Evolutionary conservation across 768 basidiomycete species (phyloP).

Genomic region (Panellus pusillus): DNA sequence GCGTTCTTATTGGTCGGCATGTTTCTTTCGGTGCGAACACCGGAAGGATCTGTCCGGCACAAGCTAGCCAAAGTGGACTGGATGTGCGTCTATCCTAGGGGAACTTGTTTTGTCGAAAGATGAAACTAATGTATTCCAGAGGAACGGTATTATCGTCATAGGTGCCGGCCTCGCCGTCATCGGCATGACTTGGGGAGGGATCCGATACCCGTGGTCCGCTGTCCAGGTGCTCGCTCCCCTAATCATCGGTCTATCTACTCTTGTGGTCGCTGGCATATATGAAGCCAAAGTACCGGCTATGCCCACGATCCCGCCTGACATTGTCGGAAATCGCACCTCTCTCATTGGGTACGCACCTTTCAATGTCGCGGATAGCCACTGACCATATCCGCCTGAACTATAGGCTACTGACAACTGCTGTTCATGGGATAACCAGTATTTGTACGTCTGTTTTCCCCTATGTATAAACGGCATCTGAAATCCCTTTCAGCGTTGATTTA

Average conservation of each 20-base stretch:
- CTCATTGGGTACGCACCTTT: constrained; percentile 32
- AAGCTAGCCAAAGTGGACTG: constrained; percentile 36
- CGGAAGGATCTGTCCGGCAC: constrained; percentile 25
- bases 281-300: constrained; percentile 26
- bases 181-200: constrained; percentile 41
- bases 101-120: too few relatives aligned
- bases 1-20: constrained; percentile 17
- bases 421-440: constrained; percentile 23
- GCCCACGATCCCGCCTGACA: constrained; percentile 28
- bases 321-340: constrained; percentile 37
- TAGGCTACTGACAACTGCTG: constrained; percentile 30
- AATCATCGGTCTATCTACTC: constrained; percentile 32
- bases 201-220: constrained; percentile 35
- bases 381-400: too few relatives aligned
- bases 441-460: constrained; percentile 14
- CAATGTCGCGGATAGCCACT: background rate
- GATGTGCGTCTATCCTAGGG: constrained; percentile 34
- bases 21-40: constrained; percentile 26
- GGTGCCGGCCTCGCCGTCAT: constrained; percentile 31
- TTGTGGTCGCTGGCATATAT: constrained; percentile 28
- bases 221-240: constrained; percentile 39
- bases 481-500: constrained; percentile 19
- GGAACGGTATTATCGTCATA: constrained; percentile 35
- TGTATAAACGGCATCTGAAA: background rate
- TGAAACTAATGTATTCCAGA: constrained; percentile 24